phyloP scores from a whole-genome alignment of 805 yeast species.

The Ogataea zsoltii region DNA sequence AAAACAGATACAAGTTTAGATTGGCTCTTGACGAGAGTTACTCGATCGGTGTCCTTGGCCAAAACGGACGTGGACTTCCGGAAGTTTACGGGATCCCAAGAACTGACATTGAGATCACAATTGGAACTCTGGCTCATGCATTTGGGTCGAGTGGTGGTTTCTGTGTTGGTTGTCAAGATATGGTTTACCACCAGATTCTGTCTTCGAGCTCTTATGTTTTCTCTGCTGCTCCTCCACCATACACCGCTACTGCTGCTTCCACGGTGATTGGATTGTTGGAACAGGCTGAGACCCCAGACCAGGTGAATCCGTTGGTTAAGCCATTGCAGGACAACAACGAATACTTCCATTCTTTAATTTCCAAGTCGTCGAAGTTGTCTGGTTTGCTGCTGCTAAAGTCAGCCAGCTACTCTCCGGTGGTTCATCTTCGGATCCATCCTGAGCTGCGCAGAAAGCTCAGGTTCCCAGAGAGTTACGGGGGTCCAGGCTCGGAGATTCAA shows the following conservation, averaged over 20 bases:
- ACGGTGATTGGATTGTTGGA: slow-evolving; percentile 48
- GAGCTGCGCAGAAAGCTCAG: slow-evolving; percentile 44
- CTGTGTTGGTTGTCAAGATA: slow-evolving; percentile 80
- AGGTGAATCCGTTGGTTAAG: slow-evolving; percentile 34
- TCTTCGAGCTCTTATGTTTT: slow-evolving; percentile 88
- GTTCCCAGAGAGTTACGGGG: slow-evolving; percentile 54
- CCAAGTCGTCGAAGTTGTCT: slow-evolving; percentile 37
- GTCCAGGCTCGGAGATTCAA: slow-evolving; percentile 39
- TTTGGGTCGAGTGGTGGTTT: slow-evolving; percentile 91
- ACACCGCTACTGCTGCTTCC: slow-evolving; percentile 69
- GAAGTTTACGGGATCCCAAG: slow-evolving; percentile 74
- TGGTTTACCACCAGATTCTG: slow-evolving; percentile 91
- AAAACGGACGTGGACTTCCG: slow-evolving; percentile 79
- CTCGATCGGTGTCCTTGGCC: slow-evolving; percentile 85
- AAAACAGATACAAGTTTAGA: slow-evolving; percentile 80
- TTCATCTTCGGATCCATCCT: slow-evolving; percentile 62
- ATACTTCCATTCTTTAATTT: slow-evolving; percentile 42
- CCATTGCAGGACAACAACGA: slow-evolving; percentile 45
- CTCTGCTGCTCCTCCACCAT: slow-evolving; percentile 94
- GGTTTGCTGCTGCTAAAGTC: slow-evolving; percentile 55
- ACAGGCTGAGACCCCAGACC: slow-evolving; percentile 34
- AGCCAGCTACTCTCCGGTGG: slow-evolving; percentile 58
- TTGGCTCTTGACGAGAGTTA: slow-evolving; percentile 84
- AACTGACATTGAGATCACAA: slow-evolving; percentile 75
- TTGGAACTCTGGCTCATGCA: slow-evolving; percentile 82